Conservation (phyloP, 2,329 filamentous ascomycete species). For the Fusarium bulbicola region DNA sequence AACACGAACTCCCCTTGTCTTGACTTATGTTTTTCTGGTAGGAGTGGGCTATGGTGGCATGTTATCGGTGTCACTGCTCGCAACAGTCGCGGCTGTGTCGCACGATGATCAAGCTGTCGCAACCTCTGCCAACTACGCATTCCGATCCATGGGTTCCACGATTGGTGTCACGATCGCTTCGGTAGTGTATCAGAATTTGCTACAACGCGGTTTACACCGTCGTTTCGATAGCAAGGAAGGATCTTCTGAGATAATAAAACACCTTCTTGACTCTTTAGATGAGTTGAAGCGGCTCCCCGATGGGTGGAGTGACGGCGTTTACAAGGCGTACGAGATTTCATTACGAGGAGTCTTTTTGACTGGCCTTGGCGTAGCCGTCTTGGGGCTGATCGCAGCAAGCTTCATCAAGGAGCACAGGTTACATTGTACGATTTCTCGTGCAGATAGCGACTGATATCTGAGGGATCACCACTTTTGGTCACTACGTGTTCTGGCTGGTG, state of each 20-base stretch:
- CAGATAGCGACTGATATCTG: background rate
- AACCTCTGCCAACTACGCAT: background rate
- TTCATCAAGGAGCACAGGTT: background rate
- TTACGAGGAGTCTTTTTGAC: background rate
- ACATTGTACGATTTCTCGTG: background rate
- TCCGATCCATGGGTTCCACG: background rate
- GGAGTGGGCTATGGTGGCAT: background rate
- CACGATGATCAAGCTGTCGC: background rate
- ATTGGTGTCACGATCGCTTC: background rate
- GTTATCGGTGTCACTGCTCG: background rate
- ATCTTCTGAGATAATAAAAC: background rate
- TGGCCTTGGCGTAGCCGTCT: background rate
- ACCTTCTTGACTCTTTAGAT: background rate
- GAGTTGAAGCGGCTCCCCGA: background rate
- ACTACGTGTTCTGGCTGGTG: rapidly evolving
- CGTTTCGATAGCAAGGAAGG: background rate
- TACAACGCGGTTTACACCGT: background rate
- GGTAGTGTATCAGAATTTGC: background rate
- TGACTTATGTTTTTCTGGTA: background rate
- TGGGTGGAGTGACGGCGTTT: background rate
- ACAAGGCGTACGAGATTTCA: background rate
- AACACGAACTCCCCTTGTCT: background rate
- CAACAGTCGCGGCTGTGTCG: background rate
- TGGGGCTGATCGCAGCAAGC: background rate
- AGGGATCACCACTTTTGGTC: rapidly evolving